A percentile compares a stretch with the other conserved stretches of the same genome.
These are phyloP conservation scores for Craterostigma plantagineum DNA, from an alignment of 257 asterid species.

Conservation along the genomic window DNA sequence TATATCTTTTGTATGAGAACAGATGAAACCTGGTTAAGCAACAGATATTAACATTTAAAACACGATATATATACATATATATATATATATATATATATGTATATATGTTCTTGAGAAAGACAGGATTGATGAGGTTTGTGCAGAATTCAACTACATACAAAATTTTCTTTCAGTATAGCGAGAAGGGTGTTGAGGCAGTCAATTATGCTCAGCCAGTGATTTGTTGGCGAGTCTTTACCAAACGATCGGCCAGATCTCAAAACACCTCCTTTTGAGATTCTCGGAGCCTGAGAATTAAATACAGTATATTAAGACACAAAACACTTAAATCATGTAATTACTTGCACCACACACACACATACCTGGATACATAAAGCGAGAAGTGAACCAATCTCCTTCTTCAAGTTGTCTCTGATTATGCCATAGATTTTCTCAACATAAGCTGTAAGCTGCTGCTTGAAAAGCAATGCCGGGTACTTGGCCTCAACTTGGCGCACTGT, in stretches of 20 bases:
- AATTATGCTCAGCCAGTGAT: slow-evolving; percentile 82
- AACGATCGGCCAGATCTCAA: slow-evolving; percentile 85
- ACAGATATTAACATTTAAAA: slow-evolving; percentile 13
- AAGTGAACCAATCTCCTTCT: not conserved
- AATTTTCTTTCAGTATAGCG: slow-evolving; percentile 70
- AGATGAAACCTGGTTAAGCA: slow-evolving; percentile 62
- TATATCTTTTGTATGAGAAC: slow-evolving; percentile 81
- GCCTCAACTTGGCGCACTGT: slow-evolving; percentile 96
- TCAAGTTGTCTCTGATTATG: not conserved
- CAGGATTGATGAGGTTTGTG: not conserved
- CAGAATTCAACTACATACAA: slow-evolving; percentile 41
- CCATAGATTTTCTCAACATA: not conserved
- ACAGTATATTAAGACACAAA: not conserved
- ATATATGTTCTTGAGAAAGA: not conserved
- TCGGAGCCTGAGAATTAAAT: slow-evolving; percentile 60
- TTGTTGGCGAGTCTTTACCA: slow-evolving; percentile 57
- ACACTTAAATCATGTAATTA: slow-evolving; percentile 3
- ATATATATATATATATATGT: no score
- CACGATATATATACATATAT: not conserved
- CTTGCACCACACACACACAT: not conserved
- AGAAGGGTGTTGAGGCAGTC: slow-evolving; percentile 87
- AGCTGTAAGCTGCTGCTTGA: slow-evolving; percentile 2
- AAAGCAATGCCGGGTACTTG: not conserved
- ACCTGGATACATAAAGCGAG: slow-evolving; percentile 1
- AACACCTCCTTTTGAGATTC: slow-evolving; percentile 68